Conservation (phyloP, 768 basidiomycete species). For the Collybia nuda region DNA sequence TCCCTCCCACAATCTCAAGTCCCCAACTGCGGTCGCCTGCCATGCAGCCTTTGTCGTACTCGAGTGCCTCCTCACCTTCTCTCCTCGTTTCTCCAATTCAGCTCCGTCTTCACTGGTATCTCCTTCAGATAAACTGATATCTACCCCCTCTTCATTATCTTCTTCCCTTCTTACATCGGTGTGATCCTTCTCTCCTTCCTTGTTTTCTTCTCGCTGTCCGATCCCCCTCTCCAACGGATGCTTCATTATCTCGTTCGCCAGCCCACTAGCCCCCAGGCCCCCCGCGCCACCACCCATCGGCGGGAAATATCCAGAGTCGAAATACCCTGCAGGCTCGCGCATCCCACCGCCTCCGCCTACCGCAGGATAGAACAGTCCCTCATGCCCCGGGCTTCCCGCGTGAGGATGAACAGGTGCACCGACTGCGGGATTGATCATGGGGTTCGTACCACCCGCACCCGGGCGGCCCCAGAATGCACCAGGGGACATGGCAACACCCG, state of each 20-base stretch:
- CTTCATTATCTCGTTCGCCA: slow-evolving; percentile 37
- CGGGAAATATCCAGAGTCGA: slow-evolving; percentile 43
- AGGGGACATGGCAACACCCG: slow-evolving; percentile 70
- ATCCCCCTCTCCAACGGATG: background rate
- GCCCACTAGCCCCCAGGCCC: slow-evolving; percentile 16
- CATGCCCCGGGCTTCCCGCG: slow-evolving; percentile 13
- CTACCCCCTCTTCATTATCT: background rate
- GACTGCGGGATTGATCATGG: slow-evolving; percentile 44
- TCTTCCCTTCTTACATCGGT: background rate
- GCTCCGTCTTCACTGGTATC: background rate
- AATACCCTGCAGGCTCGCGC: slow-evolving; percentile 41
- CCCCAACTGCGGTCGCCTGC: slow-evolving; percentile 2
- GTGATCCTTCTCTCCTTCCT: background rate
- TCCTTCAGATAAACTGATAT: background rate
- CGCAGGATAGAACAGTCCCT: slow-evolving; percentile 5
- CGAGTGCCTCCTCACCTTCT: slow-evolving; percentile 6
- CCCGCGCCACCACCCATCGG: slow-evolving; percentile 9
- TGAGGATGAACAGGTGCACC: slow-evolving; percentile 41
- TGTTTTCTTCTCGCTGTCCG: too few relatives aligned
- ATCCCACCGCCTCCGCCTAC: slow-evolving; percentile 5
- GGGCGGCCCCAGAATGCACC: slow-evolving; percentile 73
- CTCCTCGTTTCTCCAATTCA: slow-evolving; percentile 1
- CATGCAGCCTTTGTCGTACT: slow-evolving; percentile 7
- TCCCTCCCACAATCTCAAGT: slow-evolving; percentile 10
- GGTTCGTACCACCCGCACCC: slow-evolving; percentile 41